Evolutionary conservation across 257 asterid genomes (phyloP).

Genomic region (Cinchona pubescens): DNA sequence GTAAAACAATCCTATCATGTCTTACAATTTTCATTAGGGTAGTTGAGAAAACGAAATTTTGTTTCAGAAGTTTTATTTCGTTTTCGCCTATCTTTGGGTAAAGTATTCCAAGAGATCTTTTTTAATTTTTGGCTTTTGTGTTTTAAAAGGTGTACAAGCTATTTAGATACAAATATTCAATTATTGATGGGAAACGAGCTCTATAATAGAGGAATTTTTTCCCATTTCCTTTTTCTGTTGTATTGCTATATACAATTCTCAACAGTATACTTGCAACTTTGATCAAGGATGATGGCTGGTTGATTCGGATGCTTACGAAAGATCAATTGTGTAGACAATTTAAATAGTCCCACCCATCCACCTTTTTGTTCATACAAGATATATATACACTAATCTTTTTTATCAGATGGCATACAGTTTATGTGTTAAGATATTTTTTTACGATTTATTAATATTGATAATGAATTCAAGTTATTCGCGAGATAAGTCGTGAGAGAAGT

Average conservation of each 20-base stretch:
- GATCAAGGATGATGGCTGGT: not conserved
- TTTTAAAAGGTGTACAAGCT: not conserved
- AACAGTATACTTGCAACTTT: not conserved
- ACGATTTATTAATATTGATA: too few relatives aligned
- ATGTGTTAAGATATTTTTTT: too few relatives aligned
- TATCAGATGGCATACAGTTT: too few relatives aligned
- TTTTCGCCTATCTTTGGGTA: not conserved
- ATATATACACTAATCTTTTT: not conserved
- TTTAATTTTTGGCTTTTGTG: not conserved
- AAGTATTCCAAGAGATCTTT: too few relatives aligned
- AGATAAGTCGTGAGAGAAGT: too few relatives aligned
- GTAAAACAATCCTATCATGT: not conserved
- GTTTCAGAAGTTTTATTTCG: not conserved
- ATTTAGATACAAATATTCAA: too few relatives aligned
- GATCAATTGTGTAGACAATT: not conserved
- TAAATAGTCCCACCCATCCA: not conserved
- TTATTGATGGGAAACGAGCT: not conserved
- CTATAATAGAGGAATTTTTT: not conserved
- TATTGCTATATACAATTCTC: not conserved
- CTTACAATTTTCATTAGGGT: not conserved
- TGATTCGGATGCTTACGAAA: not conserved
- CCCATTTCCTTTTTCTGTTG: not conserved
- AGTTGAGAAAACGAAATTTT: constrained; percentile 6
- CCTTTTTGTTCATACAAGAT: not conserved
- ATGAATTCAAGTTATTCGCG: too few relatives aligned